A percentile compares a stretch with the other conserved stretches of the same genome.
Conservation (phyloP, 2,329 filamentous ascomycete genomes). For the Neophaeococcomyces mojaviensis region DNA sequence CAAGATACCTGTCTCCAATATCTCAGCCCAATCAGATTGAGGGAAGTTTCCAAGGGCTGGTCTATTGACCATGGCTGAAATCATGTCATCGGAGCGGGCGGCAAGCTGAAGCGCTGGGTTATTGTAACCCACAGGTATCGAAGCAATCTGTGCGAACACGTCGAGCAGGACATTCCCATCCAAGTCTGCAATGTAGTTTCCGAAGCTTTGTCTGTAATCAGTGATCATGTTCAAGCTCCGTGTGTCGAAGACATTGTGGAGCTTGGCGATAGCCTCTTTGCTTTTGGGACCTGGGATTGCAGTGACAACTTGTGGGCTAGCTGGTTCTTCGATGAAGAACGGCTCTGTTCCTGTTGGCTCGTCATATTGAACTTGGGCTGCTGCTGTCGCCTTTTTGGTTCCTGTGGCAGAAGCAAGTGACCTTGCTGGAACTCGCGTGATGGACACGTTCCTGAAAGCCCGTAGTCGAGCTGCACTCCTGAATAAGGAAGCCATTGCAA, state of each 20-base stretch:
- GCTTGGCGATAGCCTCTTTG: conserved; percentile 59
- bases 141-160: conserved; percentile 73
- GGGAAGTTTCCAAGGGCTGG: conserved; percentile 70
- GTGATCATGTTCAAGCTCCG: conserved; percentile 76
- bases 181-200: conserved; percentile 62
- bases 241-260: conserved; percentile 76
- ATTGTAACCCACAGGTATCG: conserved; percentile 87
- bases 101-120: conserved; percentile 66
- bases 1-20: conserved; percentile 73
- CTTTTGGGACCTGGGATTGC: conserved; percentile 69
- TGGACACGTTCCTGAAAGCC: neutral
- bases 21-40: conserved; percentile 70
- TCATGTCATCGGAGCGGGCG: conserved; percentile 69
- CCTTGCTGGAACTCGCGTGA: neutral
- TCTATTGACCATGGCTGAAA: conserved; percentile 73
- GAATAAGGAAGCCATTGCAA: conserved; percentile 5
- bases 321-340: conserved; percentile 54
- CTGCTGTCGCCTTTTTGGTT: conserved; percentile 12
- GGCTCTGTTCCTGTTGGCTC: conserved; percentile 32
- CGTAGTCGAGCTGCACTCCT: conserved; percentile 3
- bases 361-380: conserved; percentile 10
- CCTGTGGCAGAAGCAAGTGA: conserved; percentile 12
- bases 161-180: conserved; percentile 46
- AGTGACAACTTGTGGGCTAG: conserved; percentile 47
- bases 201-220: conserved; percentile 65